Conservation (phyloP, 179 eudicot genomes). For the Patellifolia procumbens region DNA sequence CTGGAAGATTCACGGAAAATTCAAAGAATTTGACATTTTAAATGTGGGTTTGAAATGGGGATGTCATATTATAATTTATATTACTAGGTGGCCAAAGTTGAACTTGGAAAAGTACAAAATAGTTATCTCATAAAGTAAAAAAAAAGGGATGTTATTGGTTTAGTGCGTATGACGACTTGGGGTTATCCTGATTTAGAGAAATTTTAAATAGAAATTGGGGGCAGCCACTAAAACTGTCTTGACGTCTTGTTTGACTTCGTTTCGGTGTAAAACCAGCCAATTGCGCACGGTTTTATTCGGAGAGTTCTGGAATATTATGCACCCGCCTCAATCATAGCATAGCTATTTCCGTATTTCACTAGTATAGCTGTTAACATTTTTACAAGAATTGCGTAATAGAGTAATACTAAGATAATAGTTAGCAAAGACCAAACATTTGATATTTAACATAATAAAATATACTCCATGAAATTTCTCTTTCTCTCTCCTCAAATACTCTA, state of each 20-base stretch:
- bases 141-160: not conserved
- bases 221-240: not conserved
- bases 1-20: not conserved
- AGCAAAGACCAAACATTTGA: no score
- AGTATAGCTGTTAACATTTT: not conserved
- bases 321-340: not conserved
- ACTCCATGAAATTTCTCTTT: no score
- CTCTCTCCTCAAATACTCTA: no score
- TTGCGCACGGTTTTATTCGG: constrained; percentile 12
- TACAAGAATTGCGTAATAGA: no score
- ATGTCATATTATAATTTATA: not conserved
- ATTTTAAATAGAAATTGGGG: not conserved
- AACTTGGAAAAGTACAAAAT: not conserved
- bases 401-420: no score
- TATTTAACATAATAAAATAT: no score
- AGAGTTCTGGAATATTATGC: not conserved
- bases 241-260: constrained; percentile 14
- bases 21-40: constrained; percentile 4
- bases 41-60: not conserved
- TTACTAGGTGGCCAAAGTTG: constrained; percentile 10
- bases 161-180: constrained; percentile 9
- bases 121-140: not conserved
- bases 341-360: not conserved
- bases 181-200: constrained; percentile 1
- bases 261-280: not conserved